Evolutionary conservation across 441 rosid species (phyloP).

Genomic region (Erodium texanum): DNA sequence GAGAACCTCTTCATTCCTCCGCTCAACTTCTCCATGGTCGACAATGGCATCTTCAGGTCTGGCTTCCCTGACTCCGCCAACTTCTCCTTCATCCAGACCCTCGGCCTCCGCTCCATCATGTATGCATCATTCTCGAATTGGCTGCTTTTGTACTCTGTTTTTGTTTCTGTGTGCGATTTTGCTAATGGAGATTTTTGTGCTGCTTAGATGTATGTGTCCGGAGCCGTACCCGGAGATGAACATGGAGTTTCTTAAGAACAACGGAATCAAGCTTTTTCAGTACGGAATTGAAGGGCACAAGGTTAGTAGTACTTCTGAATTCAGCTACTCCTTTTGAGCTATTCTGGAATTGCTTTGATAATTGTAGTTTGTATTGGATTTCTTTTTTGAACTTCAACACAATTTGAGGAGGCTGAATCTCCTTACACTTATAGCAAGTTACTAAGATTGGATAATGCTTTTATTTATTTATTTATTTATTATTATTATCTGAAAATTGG

Average conservation of each 20-base stretch:
- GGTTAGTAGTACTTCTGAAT: conserved; percentile 18
- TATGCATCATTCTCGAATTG: background rate
- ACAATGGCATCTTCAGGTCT: conserved; percentile 49
- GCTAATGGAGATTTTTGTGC: background rate
- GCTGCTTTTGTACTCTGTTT: too few relatives aligned
- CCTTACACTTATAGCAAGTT: too few relatives aligned
- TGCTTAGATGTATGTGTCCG: conserved; percentile 42
- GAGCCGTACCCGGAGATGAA: conserved; percentile 49
- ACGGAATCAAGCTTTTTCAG: conserved; percentile 44
- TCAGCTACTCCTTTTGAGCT: background rate
- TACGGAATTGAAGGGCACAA: conserved; percentile 55
- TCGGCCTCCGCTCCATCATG: conserved; percentile 46
- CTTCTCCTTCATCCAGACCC: conserved; percentile 42
- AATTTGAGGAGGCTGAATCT: background rate
- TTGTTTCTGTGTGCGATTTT: background rate
- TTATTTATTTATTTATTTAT: too few relatives aligned
- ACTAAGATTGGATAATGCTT: too few relatives aligned
- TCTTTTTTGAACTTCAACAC: background rate
- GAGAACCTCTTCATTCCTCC: conserved; percentile 48
- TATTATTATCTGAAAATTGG: background rate
- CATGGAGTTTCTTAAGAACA: conserved; percentile 37
- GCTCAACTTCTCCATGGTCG: conserved; percentile 51
- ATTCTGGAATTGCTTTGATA: background rate
- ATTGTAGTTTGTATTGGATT: background rate
- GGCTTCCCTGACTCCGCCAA: conserved; percentile 55